These are phyloP conservation scores for Aspergillus sp. DNA, from an alignment of 2,329 filamentous ascomycete genomes.

Conservation along the genomic window DNA sequence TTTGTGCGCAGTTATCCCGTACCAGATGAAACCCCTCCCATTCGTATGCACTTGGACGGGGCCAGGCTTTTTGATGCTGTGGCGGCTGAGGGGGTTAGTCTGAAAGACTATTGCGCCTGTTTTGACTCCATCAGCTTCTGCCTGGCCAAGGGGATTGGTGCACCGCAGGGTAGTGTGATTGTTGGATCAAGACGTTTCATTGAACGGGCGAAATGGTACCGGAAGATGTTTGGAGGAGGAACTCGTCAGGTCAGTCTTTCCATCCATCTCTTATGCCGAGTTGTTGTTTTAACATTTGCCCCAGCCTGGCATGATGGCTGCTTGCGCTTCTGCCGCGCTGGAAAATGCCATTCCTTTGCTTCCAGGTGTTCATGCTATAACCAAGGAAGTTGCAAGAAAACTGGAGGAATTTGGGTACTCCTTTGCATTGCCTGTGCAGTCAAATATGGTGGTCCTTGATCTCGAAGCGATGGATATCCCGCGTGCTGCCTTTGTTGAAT, in stretches of 20 bases:
- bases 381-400: conserved; percentile 13
- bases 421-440: conserved; percentile 19
- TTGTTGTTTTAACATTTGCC: too few species aligned
- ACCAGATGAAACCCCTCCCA: conserved; percentile 14
- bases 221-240: conserved; percentile 29
- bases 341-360: conserved; percentile 18
- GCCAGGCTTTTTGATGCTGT: conserved; percentile 25
- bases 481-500: conserved; percentile 13
- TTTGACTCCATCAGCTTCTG: conserved; percentile 31
- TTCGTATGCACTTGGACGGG: conserved; percentile 27
- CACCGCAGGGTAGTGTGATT: conserved; percentile 28
- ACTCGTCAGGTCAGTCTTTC: conserved; percentile 17
- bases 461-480: conserved; percentile 15
- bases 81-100: conserved; percentile 15
- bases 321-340: conserved; percentile 17
- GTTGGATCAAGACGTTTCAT: conserved; percentile 22
- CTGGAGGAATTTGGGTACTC: conserved; percentile 16
- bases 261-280: too few species aligned
- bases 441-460: conserved; percentile 23
- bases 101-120: conserved; percentile 24
- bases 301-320: conserved; percentile 22
- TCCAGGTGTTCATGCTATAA: conserved; percentile 16
- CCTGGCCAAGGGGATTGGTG: conserved; percentile 28
- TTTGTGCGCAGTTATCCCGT: conserved; percentile 21
- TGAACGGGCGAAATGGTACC: conserved; percentile 23